Percentiles rank a stretch among this genome's conserved stretches.
phyloP scores from a whole-genome alignment of 805 yeast species.

The Barnettozyma salicaria region DNA sequence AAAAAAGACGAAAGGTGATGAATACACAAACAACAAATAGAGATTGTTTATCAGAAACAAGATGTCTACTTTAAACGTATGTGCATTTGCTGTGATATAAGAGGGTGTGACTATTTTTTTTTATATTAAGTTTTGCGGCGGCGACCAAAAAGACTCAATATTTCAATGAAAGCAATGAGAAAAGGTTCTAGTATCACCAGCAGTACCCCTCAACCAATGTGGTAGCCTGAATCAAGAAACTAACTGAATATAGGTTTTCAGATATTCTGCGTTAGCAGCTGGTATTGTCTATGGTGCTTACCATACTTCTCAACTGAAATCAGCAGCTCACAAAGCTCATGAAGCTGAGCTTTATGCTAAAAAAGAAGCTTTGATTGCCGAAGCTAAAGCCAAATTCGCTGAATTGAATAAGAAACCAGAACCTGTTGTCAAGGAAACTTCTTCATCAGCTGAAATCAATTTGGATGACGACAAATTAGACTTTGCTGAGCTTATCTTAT shows the following conservation, averaged over 20 bases:
- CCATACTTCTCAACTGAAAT: conserved; percentile 67
- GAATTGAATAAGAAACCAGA: conserved; percentile 48
- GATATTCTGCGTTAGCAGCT: conserved; percentile 86
- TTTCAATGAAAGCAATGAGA: no score
- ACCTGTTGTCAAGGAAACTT: conserved; percentile 27
- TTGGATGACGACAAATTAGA: conserved; percentile 90
- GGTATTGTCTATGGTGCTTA: conserved; percentile 86
- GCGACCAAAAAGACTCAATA: no score
- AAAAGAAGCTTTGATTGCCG: conserved; percentile 69
- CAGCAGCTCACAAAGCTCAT: conserved; percentile 51
- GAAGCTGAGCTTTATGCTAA: conserved; percentile 54
- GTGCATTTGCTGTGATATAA: conserved; percentile 15
- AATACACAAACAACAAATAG: no score
- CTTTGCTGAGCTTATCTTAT: conserved; percentile 62
- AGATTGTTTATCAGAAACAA: no score
- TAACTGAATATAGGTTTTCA: conserved; percentile 62
- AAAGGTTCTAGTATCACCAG: no score
- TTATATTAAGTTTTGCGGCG: no score
- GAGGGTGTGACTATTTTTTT: no score
- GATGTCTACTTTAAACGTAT: conserved; percentile 48
- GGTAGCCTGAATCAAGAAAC: neutral
- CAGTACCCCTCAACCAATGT: no score
- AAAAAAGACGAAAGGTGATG: conserved; percentile 1
- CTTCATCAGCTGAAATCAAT: conserved; percentile 48
- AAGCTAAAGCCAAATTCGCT: conserved; percentile 87